Conservation (phyloP, 768 basidiomycete genomes). For the Xerocomus spinulosus region DNA sequence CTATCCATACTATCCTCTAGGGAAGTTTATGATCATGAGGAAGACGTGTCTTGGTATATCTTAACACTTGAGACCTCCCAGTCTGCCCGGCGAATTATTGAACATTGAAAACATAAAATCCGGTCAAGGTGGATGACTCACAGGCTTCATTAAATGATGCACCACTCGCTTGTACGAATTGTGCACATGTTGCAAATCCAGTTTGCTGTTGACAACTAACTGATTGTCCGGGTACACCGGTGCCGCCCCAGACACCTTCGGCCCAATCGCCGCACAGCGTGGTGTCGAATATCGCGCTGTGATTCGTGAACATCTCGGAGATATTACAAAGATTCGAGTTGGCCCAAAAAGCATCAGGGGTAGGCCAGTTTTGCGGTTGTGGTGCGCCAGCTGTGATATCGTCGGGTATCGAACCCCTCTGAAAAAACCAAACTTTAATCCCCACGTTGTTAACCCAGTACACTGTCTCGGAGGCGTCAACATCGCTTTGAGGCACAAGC, state of each 20-base stretch:
- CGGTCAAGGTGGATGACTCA: slow-evolving; percentile 39
- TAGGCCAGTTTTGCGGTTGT: slow-evolving; percentile 70
- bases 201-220: slow-evolving; percentile 83
- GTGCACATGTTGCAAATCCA: slow-evolving; percentile 74
- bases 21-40: slow-evolving; percentile 7
- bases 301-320: slow-evolving; percentile 71
- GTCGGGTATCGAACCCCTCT: slow-evolving; percentile 62
- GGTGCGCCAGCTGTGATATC: slow-evolving; percentile 77
- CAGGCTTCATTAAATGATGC: slow-evolving; percentile 71
- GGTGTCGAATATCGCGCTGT: slow-evolving; percentile 80
- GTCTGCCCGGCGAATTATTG: slow-evolving; percentile 39
- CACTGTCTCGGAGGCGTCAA: slow-evolving; percentile 10
- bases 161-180: slow-evolving; percentile 72
- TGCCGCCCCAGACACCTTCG: slow-evolving; percentile 62
- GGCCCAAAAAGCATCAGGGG: slow-evolving; percentile 76
- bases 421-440: slow-evolving; percentile 80
- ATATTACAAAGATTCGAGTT: slow-evolving; percentile 65
- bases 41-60: slow-evolving; percentile 53
- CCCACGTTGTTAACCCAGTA: slow-evolving; percentile 55
- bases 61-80: slow-evolving; percentile 79
- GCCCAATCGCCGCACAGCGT: slow-evolving; percentile 94
- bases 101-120: slow-evolving; percentile 2
- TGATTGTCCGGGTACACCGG: slow-evolving; percentile 79
- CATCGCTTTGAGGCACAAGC: not conserved
- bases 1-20: slow-evolving; percentile 9